Percentiles rank a stretch among this genome's conserved stretches.
Evolutionary conservation across 768 basidiomycete species (phyloP).

Genomic region (Hypholoma fasciculare): DNA sequence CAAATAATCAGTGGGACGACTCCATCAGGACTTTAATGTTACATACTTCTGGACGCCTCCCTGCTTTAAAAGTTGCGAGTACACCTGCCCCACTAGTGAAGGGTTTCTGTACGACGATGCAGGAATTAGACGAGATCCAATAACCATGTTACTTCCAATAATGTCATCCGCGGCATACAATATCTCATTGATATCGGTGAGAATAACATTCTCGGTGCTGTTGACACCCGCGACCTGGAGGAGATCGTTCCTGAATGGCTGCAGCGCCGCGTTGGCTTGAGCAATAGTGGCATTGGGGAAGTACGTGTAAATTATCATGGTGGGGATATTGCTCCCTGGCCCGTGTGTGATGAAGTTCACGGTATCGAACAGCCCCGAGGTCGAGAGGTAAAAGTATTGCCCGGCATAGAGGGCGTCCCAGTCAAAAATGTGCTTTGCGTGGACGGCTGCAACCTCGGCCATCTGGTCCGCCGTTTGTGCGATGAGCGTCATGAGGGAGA

Average conservation of each 20-base stretch:
- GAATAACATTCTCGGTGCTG: background rate
- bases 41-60: background rate
- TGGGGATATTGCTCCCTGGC: background rate
- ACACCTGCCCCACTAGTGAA: background rate
- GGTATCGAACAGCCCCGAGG: background rate
- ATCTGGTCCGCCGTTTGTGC: slow-evolving; percentile 8
- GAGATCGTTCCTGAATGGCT: background rate
- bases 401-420: slow-evolving; percentile 28
- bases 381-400: slow-evolving; percentile 26
- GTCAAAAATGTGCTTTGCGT: slow-evolving; percentile 36
- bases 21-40: background rate
- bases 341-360: background rate
- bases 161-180: slow-evolving; percentile 1
- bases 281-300: background rate
- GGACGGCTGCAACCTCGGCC: slow-evolving; percentile 25
- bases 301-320: background rate
- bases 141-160: background rate
- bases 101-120: slow-evolving; percentile 1
- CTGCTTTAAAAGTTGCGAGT: background rate
- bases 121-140: slow-evolving; percentile 11
- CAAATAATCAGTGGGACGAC: background rate
- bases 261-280: background rate
- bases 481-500: background rate
- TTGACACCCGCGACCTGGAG: background rate
- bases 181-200: background rate